phyloP scores from a whole-genome alignment of 257 asterid species.

The Asclepias syriaca region DNA sequence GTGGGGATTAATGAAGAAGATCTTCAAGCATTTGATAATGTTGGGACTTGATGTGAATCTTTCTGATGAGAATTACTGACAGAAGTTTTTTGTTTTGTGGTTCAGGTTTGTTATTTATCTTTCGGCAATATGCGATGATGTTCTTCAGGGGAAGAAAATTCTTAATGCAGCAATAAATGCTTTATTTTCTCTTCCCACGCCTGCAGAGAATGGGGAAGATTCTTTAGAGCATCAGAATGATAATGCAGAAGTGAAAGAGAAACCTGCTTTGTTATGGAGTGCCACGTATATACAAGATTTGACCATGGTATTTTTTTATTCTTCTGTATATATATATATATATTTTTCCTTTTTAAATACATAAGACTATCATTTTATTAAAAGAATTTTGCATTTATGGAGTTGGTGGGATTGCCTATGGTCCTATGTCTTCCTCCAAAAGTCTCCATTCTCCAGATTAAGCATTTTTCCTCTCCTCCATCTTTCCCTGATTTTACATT shows the following conservation, averaged over 20 bases:
- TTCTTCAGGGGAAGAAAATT: constrained; percentile 61
- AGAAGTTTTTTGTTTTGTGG: constrained; percentile 10
- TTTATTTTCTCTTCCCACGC: constrained; percentile 42
- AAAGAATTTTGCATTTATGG: background rate
- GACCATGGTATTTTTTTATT: constrained; percentile 37
- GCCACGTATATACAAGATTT: constrained; percentile 60
- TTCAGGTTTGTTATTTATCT: constrained; percentile 77
- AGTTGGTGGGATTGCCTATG: background rate
- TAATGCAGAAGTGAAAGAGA: constrained; percentile 29
- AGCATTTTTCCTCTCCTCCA: background rate
- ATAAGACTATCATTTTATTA: background rate
- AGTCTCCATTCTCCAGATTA: background rate
- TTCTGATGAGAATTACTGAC: background rate
- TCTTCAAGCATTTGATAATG: background rate
- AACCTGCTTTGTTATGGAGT: constrained; percentile 81
- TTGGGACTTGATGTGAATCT: background rate
- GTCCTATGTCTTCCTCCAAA: background rate
- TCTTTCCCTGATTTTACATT: background rate
- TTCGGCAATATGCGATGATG: constrained; percentile 58
- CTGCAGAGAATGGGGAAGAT: constrained; percentile 29
- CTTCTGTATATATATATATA: background rate
- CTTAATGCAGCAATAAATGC: constrained; percentile 57
- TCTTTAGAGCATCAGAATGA: constrained; percentile 26
- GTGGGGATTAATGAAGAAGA: background rate
- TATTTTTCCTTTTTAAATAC: background rate